A percentile compares a stretch with the other conserved stretches of the same genome.
Conservation (phyloP, 305 asterid genomes). For the Petunia hybrid region DNA sequence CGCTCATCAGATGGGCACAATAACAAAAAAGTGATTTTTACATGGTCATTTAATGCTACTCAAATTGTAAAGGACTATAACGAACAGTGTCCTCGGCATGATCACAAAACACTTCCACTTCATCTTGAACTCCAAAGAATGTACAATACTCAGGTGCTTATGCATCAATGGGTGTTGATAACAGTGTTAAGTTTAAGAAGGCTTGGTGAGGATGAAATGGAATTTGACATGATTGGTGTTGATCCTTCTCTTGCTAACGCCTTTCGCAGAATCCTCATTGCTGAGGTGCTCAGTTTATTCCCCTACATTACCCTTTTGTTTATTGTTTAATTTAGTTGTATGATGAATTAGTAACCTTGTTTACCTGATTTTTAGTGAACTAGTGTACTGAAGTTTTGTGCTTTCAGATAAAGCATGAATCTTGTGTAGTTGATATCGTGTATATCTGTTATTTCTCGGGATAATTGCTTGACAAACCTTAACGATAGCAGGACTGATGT, state of each 20-base stretch:
- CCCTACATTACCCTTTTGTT: too few species aligned
- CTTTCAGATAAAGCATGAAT: background rate
- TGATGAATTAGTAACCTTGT: background rate
- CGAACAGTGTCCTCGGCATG: too few species aligned
- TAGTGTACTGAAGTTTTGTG: background rate
- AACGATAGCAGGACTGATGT: too few species aligned
- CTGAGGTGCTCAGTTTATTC: constrained; percentile 61
- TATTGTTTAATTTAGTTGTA: background rate
- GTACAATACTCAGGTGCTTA: constrained; percentile 81
- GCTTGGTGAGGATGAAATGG: constrained; percentile 69
- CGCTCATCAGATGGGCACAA: too few species aligned
- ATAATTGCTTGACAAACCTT: too few species aligned
- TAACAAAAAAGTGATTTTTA: too few species aligned
- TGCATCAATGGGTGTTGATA: constrained; percentile 84
- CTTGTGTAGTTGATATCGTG: background rate
- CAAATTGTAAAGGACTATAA: too few species aligned
- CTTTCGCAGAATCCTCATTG: constrained; percentile 84
- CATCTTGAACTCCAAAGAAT: constrained; percentile 36
- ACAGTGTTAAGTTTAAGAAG: constrained; percentile 63
- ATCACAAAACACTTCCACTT: too few species aligned
- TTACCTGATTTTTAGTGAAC: background rate
- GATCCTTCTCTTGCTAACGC: constrained; percentile 95
- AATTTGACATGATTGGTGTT: constrained; percentile 88
- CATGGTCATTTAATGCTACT: too few species aligned
- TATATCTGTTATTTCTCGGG: background rate